Conservation (phyloP, 73 alveolate species). For the Durusdinium trenchii region DNA sequence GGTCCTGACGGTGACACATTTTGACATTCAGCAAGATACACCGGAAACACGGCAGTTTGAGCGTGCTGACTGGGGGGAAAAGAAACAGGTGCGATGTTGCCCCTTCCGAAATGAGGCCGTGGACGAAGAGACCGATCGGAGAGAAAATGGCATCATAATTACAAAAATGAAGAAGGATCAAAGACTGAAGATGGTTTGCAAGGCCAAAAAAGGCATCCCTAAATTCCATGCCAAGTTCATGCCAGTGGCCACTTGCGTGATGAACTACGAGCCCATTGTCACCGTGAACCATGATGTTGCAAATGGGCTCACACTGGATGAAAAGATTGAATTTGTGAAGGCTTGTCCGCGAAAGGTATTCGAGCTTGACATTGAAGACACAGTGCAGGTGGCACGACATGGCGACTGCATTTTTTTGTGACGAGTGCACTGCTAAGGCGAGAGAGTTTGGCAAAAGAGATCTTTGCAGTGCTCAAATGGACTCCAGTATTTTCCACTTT, state of each 20-base stretch:
- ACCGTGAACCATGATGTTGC: constrained; percentile 97
- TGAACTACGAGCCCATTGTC: constrained; percentile 98
- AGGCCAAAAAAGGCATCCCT: constrained; percentile 98
- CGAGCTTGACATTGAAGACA: constrained; percentile 96
- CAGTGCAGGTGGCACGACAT: constrained; percentile 97
- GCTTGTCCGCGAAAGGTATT: constrained; percentile 98
- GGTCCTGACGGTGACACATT: constrained; percentile 97
- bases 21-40: constrained; percentile 86
- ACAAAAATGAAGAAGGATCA: constrained; percentile 98
- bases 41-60: constrained; percentile 62
- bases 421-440: constrained; percentile 97
- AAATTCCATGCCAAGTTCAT: constrained; percentile 99
- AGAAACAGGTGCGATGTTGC: constrained; percentile 96
- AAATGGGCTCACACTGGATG: constrained; percentile 96
- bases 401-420: constrained; percentile 97
- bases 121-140: constrained; percentile 95
- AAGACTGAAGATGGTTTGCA: constrained; percentile 97
- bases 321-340: constrained; percentile 97
- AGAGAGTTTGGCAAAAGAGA: constrained; percentile 97
- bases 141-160: constrained; percentile 98
- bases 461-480: constrained; percentile 75
- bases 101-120: constrained; percentile 97
- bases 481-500: constrained; percentile 96
- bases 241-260: constrained; percentile 98
- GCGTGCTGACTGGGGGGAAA: constrained; percentile 97